Evolutionary conservation across 306 rosid genomes (phyloP).

Genomic region (Cucumis melo): DNA sequence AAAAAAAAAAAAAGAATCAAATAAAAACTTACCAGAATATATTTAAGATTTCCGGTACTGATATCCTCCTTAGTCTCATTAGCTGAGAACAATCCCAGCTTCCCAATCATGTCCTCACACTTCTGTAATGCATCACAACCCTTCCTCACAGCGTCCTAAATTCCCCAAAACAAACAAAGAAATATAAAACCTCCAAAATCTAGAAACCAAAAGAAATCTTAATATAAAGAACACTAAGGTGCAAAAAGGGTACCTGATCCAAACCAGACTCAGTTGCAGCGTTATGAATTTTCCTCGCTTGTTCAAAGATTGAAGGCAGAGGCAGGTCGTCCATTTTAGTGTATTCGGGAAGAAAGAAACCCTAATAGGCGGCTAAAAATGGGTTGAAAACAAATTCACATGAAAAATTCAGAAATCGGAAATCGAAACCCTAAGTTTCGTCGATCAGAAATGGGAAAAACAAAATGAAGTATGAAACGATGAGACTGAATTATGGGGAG

Average conservation of each 20-base stretch:
- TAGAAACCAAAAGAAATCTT: not conserved
- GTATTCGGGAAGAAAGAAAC: constrained; percentile 1
- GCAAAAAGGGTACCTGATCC: constrained; percentile 42
- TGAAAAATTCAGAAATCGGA: not conserved
- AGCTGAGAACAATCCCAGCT: constrained; percentile 66
- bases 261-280: constrained; percentile 46
- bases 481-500: not conserved
- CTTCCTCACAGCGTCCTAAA: constrained; percentile 53
- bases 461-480: not conserved
- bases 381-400: not conserved
- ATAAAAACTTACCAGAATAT: constrained; percentile 43
- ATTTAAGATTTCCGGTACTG: constrained; percentile 68
- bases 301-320: constrained; percentile 65
- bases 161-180: not conserved
- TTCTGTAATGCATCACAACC: constrained; percentile 46
- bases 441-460: not conserved
- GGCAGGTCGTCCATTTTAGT: constrained; percentile 54
- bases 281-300: constrained; percentile 63
- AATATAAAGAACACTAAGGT: not conserved
- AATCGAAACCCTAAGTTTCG: not conserved
- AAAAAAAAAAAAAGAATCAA: no score
- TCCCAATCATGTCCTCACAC: constrained; percentile 77
- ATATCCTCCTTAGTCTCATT: constrained; percentile 94
- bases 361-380: not conserved
- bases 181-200: not conserved